Conservation (phyloP, 1,139 yeast species). For the Suhomyces bolitotheri region DNA sequence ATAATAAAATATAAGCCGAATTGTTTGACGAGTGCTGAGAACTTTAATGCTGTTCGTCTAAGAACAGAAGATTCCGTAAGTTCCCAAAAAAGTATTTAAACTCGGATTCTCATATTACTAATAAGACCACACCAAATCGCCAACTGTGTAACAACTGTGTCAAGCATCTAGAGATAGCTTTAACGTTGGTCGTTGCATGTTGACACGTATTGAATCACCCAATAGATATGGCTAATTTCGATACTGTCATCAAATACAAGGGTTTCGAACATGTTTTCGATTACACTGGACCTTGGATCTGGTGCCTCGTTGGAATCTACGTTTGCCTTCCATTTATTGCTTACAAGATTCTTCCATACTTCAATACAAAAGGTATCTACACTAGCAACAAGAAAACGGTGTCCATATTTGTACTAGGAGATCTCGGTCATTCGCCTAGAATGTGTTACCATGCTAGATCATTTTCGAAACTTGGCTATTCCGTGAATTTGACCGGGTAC, state of each 20-base stretch:
- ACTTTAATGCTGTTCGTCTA: too few relatives aligned
- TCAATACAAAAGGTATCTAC: constrained; percentile 20
- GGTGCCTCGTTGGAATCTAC: constrained; percentile 38
- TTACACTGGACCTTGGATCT: constrained; percentile 41
- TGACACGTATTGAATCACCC: too few relatives aligned
- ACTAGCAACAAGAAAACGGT: constrained; percentile 49
- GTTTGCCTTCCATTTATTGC: constrained; percentile 38
- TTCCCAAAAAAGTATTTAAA: too few relatives aligned
- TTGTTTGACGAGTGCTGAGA: too few relatives aligned
- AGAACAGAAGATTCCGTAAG: too few relatives aligned
- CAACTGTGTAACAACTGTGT: too few relatives aligned
- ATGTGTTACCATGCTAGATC: constrained; percentile 90
- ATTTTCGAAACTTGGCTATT: constrained; percentile 65
- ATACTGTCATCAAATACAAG: constrained; percentile 22
- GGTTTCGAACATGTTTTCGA: constrained; percentile 32
- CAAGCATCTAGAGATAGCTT: too few relatives aligned
- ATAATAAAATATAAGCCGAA: too few relatives aligned
- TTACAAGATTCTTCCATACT: constrained; percentile 36
- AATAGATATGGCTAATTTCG: constrained; percentile 12
- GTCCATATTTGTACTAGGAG: constrained; percentile 85
- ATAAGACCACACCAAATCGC: too few relatives aligned
- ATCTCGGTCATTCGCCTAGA: constrained; percentile 92
- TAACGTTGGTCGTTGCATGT: too few relatives aligned
- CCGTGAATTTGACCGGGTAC: constrained; percentile 86
- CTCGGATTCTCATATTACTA: too few relatives aligned